Base-by-base conservation (phyloP, 2,329 filamentous ascomycete species). In the Fusarium pilosicola region DNA sequence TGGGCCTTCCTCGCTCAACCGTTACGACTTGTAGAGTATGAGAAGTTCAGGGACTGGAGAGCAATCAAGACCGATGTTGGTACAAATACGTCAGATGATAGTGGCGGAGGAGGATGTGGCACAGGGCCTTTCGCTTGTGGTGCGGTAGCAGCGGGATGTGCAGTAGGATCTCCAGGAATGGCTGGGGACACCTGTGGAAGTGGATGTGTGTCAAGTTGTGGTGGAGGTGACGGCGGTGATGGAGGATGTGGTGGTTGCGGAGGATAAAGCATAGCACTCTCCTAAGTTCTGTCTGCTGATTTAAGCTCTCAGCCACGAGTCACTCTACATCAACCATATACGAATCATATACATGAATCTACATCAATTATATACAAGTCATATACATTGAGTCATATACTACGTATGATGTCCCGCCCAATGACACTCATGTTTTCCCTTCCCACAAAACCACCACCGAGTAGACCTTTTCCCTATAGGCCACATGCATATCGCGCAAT, bases 11-110 rank as follows among this genome's bases (percentile, higher is more conserved):
- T 77, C 17, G 42, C 59, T 4, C 64, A 48, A 2, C 70, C 66
- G 5, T 13, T 68, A 30, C 39, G 74, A 3, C 36, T 79, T 12
- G 7, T 63, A 1, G 70, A 68, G 24, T 79, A 79, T 61, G 76
- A 78, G 62, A 64, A 63, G 28, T 52, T 79, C n/a, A 55, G 76
- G n/a, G 74, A 75, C 32, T 77, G 73, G 71, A 68, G 73, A 46
- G 77, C 73, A 22, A 61, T 62, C 1, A 65, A 71, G 36, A 41
- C 24, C 11, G 76, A 78, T 34, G 51, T 77, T 24, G 69, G 67
- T 15, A 38, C 36, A 9, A n/a, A 46, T 5, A 36, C 15, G 3
- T 5, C 34, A 3, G 41, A 62, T 18, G 57, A 73, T 20, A 46
- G 17, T 9, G 64, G 54, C 6, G 72, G 70, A 8, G 71, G 73